A percentile compares a stretch with the other conserved stretches of the same genome.
These are phyloP conservation scores for Aspergillus avenaceus DNA, from an alignment of 495 filamentous ascomycete species.

Conservation along the genomic window DNA sequence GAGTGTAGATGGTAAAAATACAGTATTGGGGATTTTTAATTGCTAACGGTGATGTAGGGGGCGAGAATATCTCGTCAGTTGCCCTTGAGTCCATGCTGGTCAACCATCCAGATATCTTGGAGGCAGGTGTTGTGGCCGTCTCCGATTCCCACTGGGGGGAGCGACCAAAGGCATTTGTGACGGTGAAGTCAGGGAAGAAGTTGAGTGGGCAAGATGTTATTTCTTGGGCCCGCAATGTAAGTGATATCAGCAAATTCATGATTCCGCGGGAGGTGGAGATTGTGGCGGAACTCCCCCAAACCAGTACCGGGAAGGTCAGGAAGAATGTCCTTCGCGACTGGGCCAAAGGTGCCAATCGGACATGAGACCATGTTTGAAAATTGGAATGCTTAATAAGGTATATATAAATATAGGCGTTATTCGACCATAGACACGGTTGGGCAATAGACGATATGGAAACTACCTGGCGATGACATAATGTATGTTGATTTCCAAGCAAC, in stretches of 20 bases:
- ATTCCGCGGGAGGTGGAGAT: constrained; percentile 90
- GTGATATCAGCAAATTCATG: constrained; percentile 89
- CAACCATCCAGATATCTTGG: constrained; percentile 81
- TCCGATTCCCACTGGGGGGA: constrained; percentile 92
- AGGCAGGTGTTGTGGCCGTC: constrained; percentile 88
- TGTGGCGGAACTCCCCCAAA: constrained; percentile 86
- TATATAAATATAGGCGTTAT: too few species aligned
- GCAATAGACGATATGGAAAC: too few species aligned
- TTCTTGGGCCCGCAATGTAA: constrained; percentile 74
- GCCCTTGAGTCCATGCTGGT: constrained; percentile 90
- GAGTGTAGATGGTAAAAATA: constrained; percentile 85
- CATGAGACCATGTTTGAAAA: constrained; percentile 4
- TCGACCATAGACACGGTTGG: too few species aligned
- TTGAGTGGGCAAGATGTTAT: constrained; percentile 71
- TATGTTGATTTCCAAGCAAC: background rate
- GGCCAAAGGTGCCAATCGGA: constrained; percentile 49
- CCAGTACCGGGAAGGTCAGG: constrained; percentile 91
- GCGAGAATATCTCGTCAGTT: constrained; percentile 94
- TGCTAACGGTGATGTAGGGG: constrained; percentile 50
- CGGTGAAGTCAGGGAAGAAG: constrained; percentile 59
- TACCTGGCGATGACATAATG: background rate
- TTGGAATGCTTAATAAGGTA: background rate
- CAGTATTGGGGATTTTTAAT: constrained; percentile 24
- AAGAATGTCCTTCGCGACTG: constrained; percentile 91
- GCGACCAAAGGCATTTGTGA: constrained; percentile 88